These are phyloP conservation scores for Ceratocystis cacaofunesta DNA, from an alignment of 2,329 filamentous ascomycete species.

Conservation along the genomic window DNA sequence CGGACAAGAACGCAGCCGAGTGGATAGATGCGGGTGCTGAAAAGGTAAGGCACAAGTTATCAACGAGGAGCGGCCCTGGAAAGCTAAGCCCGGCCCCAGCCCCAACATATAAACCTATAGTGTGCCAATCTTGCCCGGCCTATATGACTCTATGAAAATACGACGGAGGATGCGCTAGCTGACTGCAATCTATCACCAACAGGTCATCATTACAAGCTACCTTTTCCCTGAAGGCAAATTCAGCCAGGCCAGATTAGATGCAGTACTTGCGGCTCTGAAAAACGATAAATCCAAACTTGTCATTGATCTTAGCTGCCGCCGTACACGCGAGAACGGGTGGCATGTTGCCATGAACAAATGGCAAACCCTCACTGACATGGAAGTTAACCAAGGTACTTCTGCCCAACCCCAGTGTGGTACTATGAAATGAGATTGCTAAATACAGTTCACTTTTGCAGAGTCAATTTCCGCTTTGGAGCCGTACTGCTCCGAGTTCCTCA, in stretches of 20 bases:
- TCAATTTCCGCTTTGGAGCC: constrained; percentile 70
- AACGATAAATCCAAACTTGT: constrained; percentile 70
- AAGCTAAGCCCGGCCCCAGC: background rate
- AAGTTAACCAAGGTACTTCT: constrained; percentile 62
- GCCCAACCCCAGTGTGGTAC: background rate
- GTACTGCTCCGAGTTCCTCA: constrained; percentile 90
- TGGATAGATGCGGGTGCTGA: constrained; percentile 84
- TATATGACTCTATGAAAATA: background rate
- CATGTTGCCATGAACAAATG: constrained; percentile 99
- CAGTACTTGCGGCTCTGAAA: constrained; percentile 56
- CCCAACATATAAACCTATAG: background rate
- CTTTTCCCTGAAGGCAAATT: constrained; percentile 78
- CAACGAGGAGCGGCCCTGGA: background rate
- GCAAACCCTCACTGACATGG: constrained; percentile 96
- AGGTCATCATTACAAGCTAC: constrained; percentile 95
- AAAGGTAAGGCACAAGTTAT: constrained; percentile 45
- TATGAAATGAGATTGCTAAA: background rate
- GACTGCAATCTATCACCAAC: constrained; percentile 21
- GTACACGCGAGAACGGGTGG: constrained; percentile 59
- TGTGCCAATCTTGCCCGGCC: no score
- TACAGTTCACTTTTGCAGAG: constrained; percentile 36
- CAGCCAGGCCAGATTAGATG: constrained; percentile 58
- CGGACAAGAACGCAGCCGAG: constrained; percentile 61
- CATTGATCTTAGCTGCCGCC: constrained; percentile 84
- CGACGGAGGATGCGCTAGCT: background rate